Percentiles rank a stretch among this genome's conserved stretches.
Evolutionary conservation across 2,329 filamentous ascomycete species (phyloP).

Genomic region (Colletotrichum camelliae): DNA sequence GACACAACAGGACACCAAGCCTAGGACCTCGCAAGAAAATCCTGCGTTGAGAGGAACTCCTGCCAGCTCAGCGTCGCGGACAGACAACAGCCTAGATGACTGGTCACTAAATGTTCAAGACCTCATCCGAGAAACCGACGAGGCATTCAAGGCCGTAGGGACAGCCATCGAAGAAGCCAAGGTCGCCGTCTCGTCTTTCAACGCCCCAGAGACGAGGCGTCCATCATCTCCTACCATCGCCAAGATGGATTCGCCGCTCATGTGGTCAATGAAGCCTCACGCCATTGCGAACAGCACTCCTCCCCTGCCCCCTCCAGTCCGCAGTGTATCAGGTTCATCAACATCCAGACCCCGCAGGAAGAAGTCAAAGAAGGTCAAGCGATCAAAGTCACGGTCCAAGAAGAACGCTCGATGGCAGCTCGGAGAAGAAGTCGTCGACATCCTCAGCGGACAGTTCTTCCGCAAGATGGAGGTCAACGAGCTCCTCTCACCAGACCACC

Average conservation of each 20-base stretch:
- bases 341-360: conserved; percentile 42
- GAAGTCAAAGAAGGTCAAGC: conserved; percentile 41
- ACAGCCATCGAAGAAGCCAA: conserved; percentile 44
- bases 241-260: conserved; percentile 2
- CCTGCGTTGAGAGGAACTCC: background rate
- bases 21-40: background rate
- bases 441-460: conserved; percentile 61
- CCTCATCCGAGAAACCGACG: conserved; percentile 55
- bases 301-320: conserved; percentile 28
- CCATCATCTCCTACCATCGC: conserved; percentile 14
- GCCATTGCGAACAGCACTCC: conserved; percentile 22
- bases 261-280: conserved; percentile 24
- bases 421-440: conserved; percentile 61
- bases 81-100: conserved; percentile 12
- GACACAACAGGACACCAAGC: background rate
- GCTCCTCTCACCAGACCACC: conserved; percentile 58
- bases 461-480: conserved; percentile 63
- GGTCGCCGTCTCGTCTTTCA: conserved; percentile 27
- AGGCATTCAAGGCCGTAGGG: conserved; percentile 53
- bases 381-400: conserved; percentile 27
- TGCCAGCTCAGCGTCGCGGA: background rate
- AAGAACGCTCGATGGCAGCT: conserved; percentile 56
- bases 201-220: background rate
- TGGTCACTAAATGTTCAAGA: conserved; percentile 46
- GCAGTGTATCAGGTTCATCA: conserved; percentile 35